Conservation (phyloP, 495 filamentous ascomycete genomes). For the Parathielavia appendiculata region DNA sequence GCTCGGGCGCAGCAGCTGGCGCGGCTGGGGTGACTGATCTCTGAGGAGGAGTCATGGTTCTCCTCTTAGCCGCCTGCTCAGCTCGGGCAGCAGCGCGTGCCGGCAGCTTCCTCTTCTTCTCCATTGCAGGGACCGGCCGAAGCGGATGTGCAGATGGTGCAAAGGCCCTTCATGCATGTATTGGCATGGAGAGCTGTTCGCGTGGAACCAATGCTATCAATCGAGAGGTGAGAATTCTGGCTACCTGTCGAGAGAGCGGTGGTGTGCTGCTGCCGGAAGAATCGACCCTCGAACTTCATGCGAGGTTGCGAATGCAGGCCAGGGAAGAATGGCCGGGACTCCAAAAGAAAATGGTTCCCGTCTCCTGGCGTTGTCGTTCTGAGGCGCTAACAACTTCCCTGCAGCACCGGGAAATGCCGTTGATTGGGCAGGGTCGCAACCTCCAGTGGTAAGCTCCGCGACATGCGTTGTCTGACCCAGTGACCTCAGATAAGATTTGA, state of each 20-base stretch:
- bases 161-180: slow-evolving; percentile 25
- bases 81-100: slow-evolving; percentile 49
- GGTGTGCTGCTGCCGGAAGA: neutral
- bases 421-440: slow-evolving; percentile 19
- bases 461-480: neutral
- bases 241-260: neutral
- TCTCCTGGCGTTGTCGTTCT: neutral
- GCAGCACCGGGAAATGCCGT: slow-evolving; percentile 6
- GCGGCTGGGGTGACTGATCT: slow-evolving; percentile 34
- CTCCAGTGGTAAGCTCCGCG: neutral
- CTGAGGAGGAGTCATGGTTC: slow-evolving; percentile 38
- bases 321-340: slow-evolving; percentile 12
- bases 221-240: neutral
- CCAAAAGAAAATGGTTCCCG: slow-evolving; percentile 21
- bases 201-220: neutral
- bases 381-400: slow-evolving; percentile 6
- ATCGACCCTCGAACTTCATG: neutral
- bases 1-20: slow-evolving; percentile 27
- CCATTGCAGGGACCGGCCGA: slow-evolving; percentile 36
- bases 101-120: slow-evolving; percentile 54
- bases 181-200: slow-evolving; percentile 5
- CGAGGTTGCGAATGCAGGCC: slow-evolving; percentile 15
- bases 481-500: too few relatives aligned
- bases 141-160: slow-evolving; percentile 17
- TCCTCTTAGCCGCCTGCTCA: slow-evolving; percentile 48